Conservation (phyloP, 768 basidiomycete species). For the Dendrothele bispora region DNA sequence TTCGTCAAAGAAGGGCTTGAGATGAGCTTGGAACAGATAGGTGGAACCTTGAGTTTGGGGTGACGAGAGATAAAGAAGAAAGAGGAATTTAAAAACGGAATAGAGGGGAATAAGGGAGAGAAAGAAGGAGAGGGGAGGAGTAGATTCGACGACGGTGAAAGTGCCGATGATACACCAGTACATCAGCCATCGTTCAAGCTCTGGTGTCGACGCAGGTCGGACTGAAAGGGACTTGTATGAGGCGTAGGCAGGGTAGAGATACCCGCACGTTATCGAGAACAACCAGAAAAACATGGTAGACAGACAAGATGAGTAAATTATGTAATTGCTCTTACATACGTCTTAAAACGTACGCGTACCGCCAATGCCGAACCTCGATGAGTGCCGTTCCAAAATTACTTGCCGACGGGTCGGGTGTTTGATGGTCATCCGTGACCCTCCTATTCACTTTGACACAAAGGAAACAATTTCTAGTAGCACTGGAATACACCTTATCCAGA, state of each 20-base stretch:
- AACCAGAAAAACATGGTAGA: no score
- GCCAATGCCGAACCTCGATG: no score
- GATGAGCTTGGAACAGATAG: slow-evolving; percentile 76
- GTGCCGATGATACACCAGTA: slow-evolving; percentile 93
- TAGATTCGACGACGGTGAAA: slow-evolving; percentile 71
- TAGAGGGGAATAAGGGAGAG: slow-evolving; percentile 94
- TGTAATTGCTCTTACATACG: no score
- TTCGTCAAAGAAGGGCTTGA: slow-evolving; percentile 79
- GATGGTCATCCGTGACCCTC: no score
- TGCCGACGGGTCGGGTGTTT: no score
- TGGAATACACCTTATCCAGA: no score
- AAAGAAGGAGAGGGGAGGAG: slow-evolving; percentile 80
- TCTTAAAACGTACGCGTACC: no score
- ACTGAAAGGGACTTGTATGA: slow-evolving; percentile 94
- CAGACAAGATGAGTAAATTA: no score
- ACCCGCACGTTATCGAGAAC: no score
- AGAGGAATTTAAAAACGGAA: slow-evolving; percentile 74
- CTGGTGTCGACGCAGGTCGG: slow-evolving; percentile 80
- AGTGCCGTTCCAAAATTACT: no score
- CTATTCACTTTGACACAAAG: no score
- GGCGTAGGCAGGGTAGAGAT: slow-evolving; percentile 92
- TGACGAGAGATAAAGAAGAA: slow-evolving; percentile 87
- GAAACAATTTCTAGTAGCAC: no score
- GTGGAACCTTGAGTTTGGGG: slow-evolving; percentile 89
- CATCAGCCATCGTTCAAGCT: slow-evolving; percentile 94